phyloP scores from a whole-genome alignment of 306 rosid species.

The Cicer yamashitae region DNA sequence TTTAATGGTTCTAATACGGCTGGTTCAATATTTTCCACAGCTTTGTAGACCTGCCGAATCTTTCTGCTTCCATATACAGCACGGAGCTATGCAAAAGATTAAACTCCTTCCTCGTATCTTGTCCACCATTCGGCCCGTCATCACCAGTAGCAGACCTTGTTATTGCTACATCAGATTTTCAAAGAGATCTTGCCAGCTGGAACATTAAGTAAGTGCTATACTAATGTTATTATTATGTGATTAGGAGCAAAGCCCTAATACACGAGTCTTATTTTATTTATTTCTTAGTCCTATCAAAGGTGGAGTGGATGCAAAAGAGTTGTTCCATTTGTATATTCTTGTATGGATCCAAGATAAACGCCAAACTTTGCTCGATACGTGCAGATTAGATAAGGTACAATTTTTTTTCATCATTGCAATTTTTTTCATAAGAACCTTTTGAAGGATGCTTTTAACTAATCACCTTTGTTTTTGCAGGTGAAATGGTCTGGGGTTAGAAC shows the following conservation, averaged over 20 bases:
- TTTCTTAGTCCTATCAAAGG: conserved; percentile 77
- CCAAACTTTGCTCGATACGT: conserved; percentile 76
- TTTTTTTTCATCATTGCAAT: conserved; percentile 20
- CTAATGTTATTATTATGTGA: conserved; percentile 27
- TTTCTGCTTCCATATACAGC: conserved; percentile 93
- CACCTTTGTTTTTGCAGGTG: conserved; percentile 68
- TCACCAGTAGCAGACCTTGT: conserved; percentile 92
- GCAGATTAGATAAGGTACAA: conserved; percentile 92
- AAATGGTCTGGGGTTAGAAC: conserved; percentile 98
- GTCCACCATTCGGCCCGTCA: conserved; percentile 89
- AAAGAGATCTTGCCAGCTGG: conserved; percentile 84
- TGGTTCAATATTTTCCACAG: conserved; percentile 54
- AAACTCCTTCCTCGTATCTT: conserved; percentile 89
- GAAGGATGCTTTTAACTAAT: conserved; percentile 37
- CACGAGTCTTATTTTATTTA: conserved; percentile 35
- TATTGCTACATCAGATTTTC: conserved; percentile 93
- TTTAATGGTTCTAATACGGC: conserved; percentile 43
- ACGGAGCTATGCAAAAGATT: conserved; percentile 84
- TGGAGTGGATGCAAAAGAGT: conserved; percentile 96
- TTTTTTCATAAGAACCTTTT: conserved; percentile 20
- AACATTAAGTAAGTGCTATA: conserved; percentile 60
- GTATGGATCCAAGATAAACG: conserved; percentile 97
- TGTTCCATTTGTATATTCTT: conserved; percentile 90
- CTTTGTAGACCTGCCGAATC: conserved; percentile 93
- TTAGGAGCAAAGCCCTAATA: not conserved